Percentiles rank a stretch among this genome's conserved stretches.
Conservation (phyloP, 192 early-diverging fungal species). For the Coemansia brasiliensis region DNA sequence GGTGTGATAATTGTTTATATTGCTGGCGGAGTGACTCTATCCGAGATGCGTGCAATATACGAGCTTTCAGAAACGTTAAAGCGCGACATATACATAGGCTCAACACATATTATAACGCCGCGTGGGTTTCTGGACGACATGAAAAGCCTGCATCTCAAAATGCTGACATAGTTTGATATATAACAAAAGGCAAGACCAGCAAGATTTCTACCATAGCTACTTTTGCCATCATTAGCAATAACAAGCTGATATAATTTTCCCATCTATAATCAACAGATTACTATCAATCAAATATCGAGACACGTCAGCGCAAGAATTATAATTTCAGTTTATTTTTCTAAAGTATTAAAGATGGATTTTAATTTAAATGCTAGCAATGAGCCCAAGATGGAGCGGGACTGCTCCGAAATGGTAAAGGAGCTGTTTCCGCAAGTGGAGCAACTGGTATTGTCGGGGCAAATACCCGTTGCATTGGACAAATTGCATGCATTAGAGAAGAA, state of each 20-base stretch:
- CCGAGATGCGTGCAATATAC: conserved; percentile 55
- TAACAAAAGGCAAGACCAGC: no score
- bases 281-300: background rate
- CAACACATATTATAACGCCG: conserved; percentile 55
- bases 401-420: conserved; percentile 72
- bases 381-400: conserved; percentile 93
- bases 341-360: conserved; percentile 45
- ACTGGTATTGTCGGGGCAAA: conserved; percentile 65
- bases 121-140: conserved; percentile 49
- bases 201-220: no score
- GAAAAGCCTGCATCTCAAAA: conserved; percentile 40
- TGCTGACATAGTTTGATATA: conserved; percentile 10
- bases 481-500: conserved; percentile 90
- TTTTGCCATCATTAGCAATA: no score
- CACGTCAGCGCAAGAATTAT: background rate
- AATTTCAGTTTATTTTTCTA: no score
- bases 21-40: conserved; percentile 50
- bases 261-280: conserved; percentile 2
- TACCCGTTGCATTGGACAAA: conserved; percentile 86
- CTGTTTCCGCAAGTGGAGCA: conserved; percentile 78
- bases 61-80: conserved; percentile 41
- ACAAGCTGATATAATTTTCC: no score
- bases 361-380: conserved; percentile 38
- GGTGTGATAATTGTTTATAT: conserved; percentile 50
- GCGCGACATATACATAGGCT: conserved; percentile 53